Evolutionary conservation across 441 rosid species (phyloP).

Genomic region (Breynia disticha): DNA sequence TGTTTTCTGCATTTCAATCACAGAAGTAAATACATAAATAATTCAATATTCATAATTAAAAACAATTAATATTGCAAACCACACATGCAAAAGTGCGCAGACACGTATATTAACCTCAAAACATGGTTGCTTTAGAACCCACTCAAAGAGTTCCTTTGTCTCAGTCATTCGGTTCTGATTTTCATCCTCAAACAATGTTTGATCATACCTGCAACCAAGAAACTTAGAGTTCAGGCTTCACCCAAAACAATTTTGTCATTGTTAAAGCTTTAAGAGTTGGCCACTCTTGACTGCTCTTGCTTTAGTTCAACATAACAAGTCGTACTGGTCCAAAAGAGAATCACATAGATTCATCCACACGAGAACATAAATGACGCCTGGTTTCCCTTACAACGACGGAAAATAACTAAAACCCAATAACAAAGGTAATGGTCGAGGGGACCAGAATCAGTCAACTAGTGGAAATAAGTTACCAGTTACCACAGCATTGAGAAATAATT

Average conservation of each 20-base stretch:
- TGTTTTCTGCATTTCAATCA: constrained; percentile 60
- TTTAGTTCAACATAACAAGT: no score
- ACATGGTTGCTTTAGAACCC: constrained; percentile 98
- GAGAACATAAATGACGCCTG: no score
- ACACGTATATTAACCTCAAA: constrained; percentile 58
- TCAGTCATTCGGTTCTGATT: constrained; percentile 86
- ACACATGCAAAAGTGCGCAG: neutral
- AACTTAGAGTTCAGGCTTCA: neutral
- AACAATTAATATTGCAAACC: neutral
- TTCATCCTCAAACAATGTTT: constrained; percentile 87
- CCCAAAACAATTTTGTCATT: neutral
- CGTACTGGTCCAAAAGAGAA: no score
- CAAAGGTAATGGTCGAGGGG: no score
- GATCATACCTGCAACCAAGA: constrained; percentile 64
- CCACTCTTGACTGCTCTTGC: neutral
- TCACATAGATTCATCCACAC: no score
- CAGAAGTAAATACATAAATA: neutral
- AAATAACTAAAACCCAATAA: no score
- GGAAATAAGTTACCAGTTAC: no score
- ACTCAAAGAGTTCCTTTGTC: constrained; percentile 82
- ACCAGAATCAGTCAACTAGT: no score
- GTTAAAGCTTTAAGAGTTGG: neutral
- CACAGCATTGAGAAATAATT: no score
- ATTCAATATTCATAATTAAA: neutral
- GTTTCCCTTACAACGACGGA: no score